Evolutionary conservation across 768 basidiomycete genomes (phyloP), one percentile per base, ranked within the genome.

Genomic region (Lentinus tigrinus): DNA sequence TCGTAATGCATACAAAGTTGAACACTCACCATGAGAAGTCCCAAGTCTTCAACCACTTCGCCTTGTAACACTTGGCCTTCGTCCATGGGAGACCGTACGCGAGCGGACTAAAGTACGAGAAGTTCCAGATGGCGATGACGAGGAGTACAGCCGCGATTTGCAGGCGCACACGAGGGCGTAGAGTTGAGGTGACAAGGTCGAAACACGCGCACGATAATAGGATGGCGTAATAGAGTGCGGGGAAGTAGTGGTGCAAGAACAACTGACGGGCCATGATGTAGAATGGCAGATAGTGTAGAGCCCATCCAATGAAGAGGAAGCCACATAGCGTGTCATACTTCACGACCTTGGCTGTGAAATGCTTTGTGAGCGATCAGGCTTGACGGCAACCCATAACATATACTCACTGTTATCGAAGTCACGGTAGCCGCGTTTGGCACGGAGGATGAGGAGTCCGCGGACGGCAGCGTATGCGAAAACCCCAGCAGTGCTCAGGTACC

Each of bases 171-270:
- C 84, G 79, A 0, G 94, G 92, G 31, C 87, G 81, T 8, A 98
- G 73, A 0, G 81, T 80, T 27, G 91, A 88, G 1, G 95, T 97
- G 37, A 85, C 72, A 47, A 95, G 81, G 72, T 99, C 97, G 66
- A 98, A 98, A 2, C 89, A 79, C 3, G 78, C 78, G 52, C 88
- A 88, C 26, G 81, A 80, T 23, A 93, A 77, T 13, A 99, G 82
- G 63, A 93, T 85, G n/a, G 89, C 86, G 64, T 91, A 95, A 69
- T 94, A 96, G n/a, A 99, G 78, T 0, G 95, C 94, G 0, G 96
- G 97, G 75, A 98, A 89, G 72, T 98, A 98, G 75, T 98, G 97
- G 70, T 98, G 96, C 23, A 99, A 75, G 83, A 99, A 99, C 46
- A 98, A 87, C 68, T 99, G 97, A 21, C 97, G 93, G 42, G 82